These are phyloP conservation scores for Torulaspora maleeae DNA, from an alignment of 805 yeast genomes.

Conservation along the genomic window DNA sequence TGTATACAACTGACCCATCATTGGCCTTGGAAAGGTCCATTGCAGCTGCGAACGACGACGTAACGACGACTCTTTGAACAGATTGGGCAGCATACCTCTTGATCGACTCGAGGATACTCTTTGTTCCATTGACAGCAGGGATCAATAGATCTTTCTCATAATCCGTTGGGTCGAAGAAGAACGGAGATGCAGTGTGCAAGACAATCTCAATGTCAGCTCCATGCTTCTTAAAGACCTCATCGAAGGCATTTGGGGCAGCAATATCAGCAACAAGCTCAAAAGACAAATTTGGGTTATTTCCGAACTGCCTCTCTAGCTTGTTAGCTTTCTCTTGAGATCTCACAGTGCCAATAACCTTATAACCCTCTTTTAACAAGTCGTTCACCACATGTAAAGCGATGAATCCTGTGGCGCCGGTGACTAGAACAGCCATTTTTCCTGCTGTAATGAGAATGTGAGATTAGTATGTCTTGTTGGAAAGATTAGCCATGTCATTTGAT, in stretches of 20 bases:
- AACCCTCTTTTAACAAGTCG: constrained; percentile 38
- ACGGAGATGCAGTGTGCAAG: constrained; percentile 60
- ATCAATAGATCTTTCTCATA: constrained; percentile 46
- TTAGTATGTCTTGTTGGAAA: no score
- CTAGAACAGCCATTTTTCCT: constrained; percentile 31
- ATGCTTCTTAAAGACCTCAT: constrained; percentile 40
- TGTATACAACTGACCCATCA: constrained; percentile 37
- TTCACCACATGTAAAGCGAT: constrained; percentile 44
- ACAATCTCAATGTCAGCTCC: constrained; percentile 51
- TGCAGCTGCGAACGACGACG: constrained; percentile 51
- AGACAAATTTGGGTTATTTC: constrained; percentile 33
- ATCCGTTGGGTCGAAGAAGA: constrained; percentile 42
- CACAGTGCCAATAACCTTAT: constrained; percentile 44
- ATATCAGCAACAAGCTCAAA: constrained; percentile 49
- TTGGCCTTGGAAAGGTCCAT: constrained; percentile 35
- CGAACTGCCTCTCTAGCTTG: constrained; percentile 29
- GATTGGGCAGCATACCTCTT: constrained; percentile 37
- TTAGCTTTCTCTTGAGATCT: constrained; percentile 40
- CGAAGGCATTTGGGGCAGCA: constrained; percentile 42
- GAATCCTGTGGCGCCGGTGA: constrained; percentile 49
- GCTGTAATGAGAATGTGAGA: no score
- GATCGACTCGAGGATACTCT: constrained; percentile 48
- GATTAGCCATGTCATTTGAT: no score
- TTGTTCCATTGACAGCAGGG: constrained; percentile 56
- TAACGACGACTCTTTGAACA: constrained; percentile 46